Base-by-base conservation (phyloP, 495 filamentous ascomycete genomes). In the Aspergillus funiculosus region DNA sequence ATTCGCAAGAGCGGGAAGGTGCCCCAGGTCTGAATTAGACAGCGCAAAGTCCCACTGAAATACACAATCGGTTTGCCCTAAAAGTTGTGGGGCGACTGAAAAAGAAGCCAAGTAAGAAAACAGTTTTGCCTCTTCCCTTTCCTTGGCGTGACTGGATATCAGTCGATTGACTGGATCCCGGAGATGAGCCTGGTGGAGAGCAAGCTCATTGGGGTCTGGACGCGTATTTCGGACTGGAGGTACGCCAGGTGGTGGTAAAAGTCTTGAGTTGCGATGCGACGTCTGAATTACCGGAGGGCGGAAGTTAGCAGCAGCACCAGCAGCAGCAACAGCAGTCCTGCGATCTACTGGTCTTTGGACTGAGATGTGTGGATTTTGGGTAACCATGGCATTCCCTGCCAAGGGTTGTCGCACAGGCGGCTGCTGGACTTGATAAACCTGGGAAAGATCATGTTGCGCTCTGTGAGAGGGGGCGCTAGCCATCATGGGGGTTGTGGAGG, bases 121-220 rank as follows among this genome's bases (percentile, higher is more conserved):
- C 40, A 56, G 51, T n/a, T 58, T 50, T 1, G 49, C 50, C 14
- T 60, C 52, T 11, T 48, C 19, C n/a, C 52, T 36, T 5, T 54
- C 57, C 11, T 26, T 40, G 5, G 56, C 20, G 3, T 19, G 46
- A 11, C 8, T 15, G 6, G 54, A 43, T 30, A 61, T 25, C 4
- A 70, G 43, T 25, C 64, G 62, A 29, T 75, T 71, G 10, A 69
- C 56, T 0, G 80, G 80, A 44, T 78, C 82, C 22, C 74, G 69
- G 30, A 77, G 61, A 51, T 77, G 63, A 27, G 69, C 72, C 57
- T 80, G 78, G 45, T 85, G 81, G 25, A 85, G 66, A 3, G 73
- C 68, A 24, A 65, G 60, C 22, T 64, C 46, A 20, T 71, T 40
- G 21, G 79, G 68, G 54, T 69, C 69, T 5, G 61, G 62, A 6